These are phyloP conservation scores for Ogataea paradorogensis DNA, from an alignment of 805 yeast species.

Conservation along the genomic window DNA sequence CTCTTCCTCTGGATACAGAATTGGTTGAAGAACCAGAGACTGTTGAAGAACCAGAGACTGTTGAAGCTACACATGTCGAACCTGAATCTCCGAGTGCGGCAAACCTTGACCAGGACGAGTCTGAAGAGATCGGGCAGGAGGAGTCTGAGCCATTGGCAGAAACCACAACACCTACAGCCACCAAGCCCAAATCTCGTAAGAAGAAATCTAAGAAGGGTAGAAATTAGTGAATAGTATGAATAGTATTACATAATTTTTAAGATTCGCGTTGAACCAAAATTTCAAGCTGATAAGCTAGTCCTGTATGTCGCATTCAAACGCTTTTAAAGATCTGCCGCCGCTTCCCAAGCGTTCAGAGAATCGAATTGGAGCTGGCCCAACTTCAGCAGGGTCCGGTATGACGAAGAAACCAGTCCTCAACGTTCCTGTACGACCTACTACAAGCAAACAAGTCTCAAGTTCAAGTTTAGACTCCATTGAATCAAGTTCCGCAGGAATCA, in stretches of 20 bases:
- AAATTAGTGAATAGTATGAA: constrained; percentile 1
- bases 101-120: neutral
- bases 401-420: constrained; percentile 1
- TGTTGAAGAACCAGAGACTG: constrained; percentile 9
- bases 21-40: neutral
- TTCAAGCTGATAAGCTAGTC: constrained; percentile 7
- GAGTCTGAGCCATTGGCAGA: neutral
- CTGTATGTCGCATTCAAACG: constrained; percentile 7
- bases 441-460: constrained; percentile 5
- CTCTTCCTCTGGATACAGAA: too few relatives aligned
- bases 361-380: neutral
- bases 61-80: neutral
- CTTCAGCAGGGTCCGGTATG: neutral
- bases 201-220: constrained; percentile 11
- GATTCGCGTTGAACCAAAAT: constrained; percentile 11
- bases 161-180: neutral
- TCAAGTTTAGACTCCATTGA: constrained; percentile 7
- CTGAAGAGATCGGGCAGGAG: constrained; percentile 1
- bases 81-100: neutral
- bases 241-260: constrained; percentile 7
- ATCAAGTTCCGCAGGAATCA: neutral
- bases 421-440: constrained; percentile 4
- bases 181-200: constrained; percentile 9
- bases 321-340: constrained; percentile 22
- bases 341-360: constrained; percentile 2